Percentiles rank a stretch among this genome's conserved stretches.
Conservation (phyloP, 1,139 yeast species). For the Zhuliangozyma blackwelliae region DNA sequence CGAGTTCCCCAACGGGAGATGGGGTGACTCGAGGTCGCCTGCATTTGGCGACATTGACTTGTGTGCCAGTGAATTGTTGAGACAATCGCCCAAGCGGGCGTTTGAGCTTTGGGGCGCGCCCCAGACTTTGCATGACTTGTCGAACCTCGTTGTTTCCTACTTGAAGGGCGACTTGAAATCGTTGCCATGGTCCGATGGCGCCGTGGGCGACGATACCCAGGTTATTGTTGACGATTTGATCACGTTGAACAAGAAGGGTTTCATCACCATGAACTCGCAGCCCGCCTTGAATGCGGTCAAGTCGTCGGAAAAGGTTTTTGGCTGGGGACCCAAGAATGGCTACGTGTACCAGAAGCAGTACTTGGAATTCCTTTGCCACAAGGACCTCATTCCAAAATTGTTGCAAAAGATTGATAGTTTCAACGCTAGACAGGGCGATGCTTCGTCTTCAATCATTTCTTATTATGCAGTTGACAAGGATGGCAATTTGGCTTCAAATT, state of each 20-base stretch:
- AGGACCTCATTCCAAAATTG: slow-evolving; percentile 39
- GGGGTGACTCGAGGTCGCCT: slow-evolving; percentile 93
- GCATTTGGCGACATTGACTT: slow-evolving; percentile 86
- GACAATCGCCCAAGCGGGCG: slow-evolving; percentile 79
- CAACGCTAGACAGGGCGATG: slow-evolving; percentile 37
- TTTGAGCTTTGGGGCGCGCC: slow-evolving; percentile 89
- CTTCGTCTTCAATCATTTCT: slow-evolving; percentile 48
- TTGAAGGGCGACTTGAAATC: slow-evolving; percentile 67
- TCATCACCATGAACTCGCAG: slow-evolving; percentile 87
- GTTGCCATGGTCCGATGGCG: slow-evolving; percentile 94
- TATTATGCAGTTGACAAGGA: slow-evolving; percentile 71
- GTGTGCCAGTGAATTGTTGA: slow-evolving; percentile 70
- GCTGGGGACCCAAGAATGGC: slow-evolving; percentile 97
- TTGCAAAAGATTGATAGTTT: slow-evolving; percentile 33
- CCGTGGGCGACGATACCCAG: slow-evolving; percentile 73
- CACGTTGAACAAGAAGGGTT: slow-evolving; percentile 59
- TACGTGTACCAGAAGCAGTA: slow-evolving; percentile 92
- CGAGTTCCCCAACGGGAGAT: slow-evolving; percentile 92
- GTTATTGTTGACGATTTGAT: slow-evolving; percentile 59
- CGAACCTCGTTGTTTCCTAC: slow-evolving; percentile 59
- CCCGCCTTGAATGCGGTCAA: slow-evolving; percentile 83
- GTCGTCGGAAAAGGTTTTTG: slow-evolving; percentile 68
- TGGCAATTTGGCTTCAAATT: slow-evolving; percentile 61
- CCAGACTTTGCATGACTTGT: slow-evolving; percentile 50
- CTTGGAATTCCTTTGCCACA: slow-evolving; percentile 76